Conservation (phyloP, 495 filamentous ascomycete genomes). For the Penicillium odoratum region DNA sequence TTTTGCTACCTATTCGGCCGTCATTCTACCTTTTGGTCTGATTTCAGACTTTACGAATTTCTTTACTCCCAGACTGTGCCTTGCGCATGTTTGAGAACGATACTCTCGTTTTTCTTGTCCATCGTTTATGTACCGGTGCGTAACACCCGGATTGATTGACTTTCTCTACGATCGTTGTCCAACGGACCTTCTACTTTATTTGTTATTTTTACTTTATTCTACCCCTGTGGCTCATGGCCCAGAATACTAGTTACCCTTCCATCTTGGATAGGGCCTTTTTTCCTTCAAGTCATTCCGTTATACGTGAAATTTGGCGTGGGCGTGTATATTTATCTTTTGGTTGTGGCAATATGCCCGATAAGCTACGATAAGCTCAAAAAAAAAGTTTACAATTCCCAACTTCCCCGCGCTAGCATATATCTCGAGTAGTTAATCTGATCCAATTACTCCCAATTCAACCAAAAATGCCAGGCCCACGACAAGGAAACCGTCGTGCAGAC, state of each 20-base stretch:
- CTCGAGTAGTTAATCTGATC: neutral
- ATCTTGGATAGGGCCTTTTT: constrained; percentile 22
- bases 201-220: constrained; percentile 10
- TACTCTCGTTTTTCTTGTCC: constrained; percentile 36
- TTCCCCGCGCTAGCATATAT: constrained; percentile 3
- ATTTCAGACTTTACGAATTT: constrained; percentile 42
- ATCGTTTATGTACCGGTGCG: constrained; percentile 39
- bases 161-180: constrained; percentile 33
- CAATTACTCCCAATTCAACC: neutral
- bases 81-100: constrained; percentile 39
- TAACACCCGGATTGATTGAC: constrained; percentile 29
- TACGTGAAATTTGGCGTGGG: constrained; percentile 11
- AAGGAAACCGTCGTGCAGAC: constrained; percentile 13
- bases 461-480: constrained; percentile 11
- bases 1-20: constrained; percentile 18
- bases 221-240: constrained; percentile 16
- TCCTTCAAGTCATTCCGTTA: constrained; percentile 18
- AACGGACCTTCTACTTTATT: constrained; percentile 14
- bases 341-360: constrained; percentile 25
- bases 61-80: constrained; percentile 34
- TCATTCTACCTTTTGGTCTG: constrained; percentile 12
- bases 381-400: constrained; percentile 8
- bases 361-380: constrained; percentile 22
- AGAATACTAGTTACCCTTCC: constrained; percentile 27
- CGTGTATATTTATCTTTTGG: constrained; percentile 9